A percentile compares a stretch with the other conserved stretches of the same genome.
Evolutionary conservation across 768 basidiomycete species (phyloP).

Genomic region (Russula brevipes): DNA sequence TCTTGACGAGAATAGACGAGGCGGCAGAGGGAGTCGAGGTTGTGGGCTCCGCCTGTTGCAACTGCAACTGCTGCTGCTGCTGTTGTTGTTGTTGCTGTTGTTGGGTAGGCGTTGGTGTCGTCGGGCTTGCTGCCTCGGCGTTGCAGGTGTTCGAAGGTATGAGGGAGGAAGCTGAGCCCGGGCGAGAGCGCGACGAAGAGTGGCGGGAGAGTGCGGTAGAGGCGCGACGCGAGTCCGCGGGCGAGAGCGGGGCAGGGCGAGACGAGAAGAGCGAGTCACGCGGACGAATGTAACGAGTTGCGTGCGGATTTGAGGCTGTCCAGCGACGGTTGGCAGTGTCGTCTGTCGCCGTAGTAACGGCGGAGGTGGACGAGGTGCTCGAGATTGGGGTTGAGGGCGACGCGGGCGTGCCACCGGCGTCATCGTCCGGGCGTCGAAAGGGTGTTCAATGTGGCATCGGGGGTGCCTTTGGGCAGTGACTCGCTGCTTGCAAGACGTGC

Average conservation of each 20-base stretch:
- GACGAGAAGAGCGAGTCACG: constrained; percentile 40
- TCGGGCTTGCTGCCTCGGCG: constrained; percentile 13
- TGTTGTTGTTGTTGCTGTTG: background rate
- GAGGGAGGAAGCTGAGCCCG: constrained; percentile 34
- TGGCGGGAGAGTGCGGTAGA: constrained; percentile 35
- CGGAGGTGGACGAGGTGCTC: background rate
- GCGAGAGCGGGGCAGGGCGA: constrained; percentile 59
- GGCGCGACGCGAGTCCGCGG: constrained; percentile 45
- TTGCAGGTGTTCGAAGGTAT: constrained; percentile 7
- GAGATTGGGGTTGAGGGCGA: constrained; percentile 14
- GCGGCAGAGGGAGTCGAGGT: constrained; percentile 9
- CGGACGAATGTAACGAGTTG: constrained; percentile 32
- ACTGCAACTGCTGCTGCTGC: background rate
- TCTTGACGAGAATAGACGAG: constrained; percentile 34
- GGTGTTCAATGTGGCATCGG: background rate
- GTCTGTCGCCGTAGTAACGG: background rate
- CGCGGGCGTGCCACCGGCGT: background rate
- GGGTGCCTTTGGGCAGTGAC: background rate
- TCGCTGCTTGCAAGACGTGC: background rate
- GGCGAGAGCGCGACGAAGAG: constrained; percentile 38
- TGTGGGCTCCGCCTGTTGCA: background rate
- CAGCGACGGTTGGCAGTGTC: constrained; percentile 12
- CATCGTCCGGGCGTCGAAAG: background rate
- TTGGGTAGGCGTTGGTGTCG: constrained; percentile 14
- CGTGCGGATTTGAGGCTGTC: constrained; percentile 31